Base-by-base conservation (phyloP, 2,329 filamentous ascomycete genomes). In the Calonectria pseudoreteaudii region DNA sequence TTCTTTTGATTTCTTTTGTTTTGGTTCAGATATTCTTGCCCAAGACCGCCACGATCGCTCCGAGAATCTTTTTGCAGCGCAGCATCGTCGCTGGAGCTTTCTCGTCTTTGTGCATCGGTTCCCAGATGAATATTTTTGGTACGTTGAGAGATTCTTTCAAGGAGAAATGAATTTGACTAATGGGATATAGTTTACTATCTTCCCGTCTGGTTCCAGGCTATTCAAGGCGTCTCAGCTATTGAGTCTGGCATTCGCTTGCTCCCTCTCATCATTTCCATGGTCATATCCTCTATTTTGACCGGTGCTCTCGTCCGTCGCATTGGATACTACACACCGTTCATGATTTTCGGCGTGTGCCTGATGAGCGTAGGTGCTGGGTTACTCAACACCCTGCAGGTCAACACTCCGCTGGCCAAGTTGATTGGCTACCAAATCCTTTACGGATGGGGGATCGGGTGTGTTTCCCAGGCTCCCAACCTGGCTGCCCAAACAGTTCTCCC, bases 151-250 rank as follows among this genome's bases (percentile, higher is more conserved):
- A 13, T 1, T 2, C 5, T 6, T 30, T 4, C 13, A 30, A 3
- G 7, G 18, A 3, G 1, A 1, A 6, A 38, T 23, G 2, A 28
- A 9, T 10, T 7, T 31, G 4, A 7, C 74, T 74, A 31, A 75
- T 16, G 6, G 5, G 3, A 5, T 2, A 23, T 34, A 76, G 83
- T 85, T 6, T 88, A 88, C 79, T 89, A 85, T 76, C 80, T 90
- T 6, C 87, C 88, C 14, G 84, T 90, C 69, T 90, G 87, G 86
- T 90, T 89, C 79, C 88, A 89, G 73, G 86, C 85, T 14, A 85
- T 88, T 58, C 81, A 86, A 66, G 86, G 81, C 11, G 72, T 75
- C 23, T 76, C 79, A 2, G 81, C 82, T 23, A 73, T 83, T 1
- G 50, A 81, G 3, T 81, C 81, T 0, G 82, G 82, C n/a, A 80